Evolutionary conservation across 208 protist species (phyloP), one percentile per base, ranked within the genome.

Genomic region (Tetramitus jugosus): DNA sequence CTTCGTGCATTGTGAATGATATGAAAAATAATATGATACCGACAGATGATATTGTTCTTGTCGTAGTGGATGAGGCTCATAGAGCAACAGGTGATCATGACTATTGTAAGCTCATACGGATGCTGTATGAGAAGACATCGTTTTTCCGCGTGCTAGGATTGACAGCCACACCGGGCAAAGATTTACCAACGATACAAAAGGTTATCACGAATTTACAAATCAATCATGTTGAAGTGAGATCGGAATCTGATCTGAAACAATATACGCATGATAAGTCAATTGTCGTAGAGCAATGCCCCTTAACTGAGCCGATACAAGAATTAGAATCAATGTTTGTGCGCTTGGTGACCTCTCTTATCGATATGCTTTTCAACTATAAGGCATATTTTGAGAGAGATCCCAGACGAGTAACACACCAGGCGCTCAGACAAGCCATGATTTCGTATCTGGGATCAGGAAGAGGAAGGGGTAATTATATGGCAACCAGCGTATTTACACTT

Each of bases 61-160:
- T 93, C 0, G 86, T 92, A 2, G n/a, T 91, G 0, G 90, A 93
- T 77, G 90, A 93, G 62, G 86, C 89, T n/a, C 90, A 93, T 71
- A 67, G 81, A 13, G 89, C 89, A 1, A 74, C 69, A 10, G 84
- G 85, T 26, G 77, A 89, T 52, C 64, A 85, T 46, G 79, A 87
- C 0, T 93, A 91, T 76, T 85, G 80, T 45, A 26, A 26, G 2
- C 60, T 87, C 0, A 65, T 89, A 0, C 68, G 82, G 43, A 42
- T 23, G 13, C 8, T 79, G 26, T 37, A 29, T 35, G n/a, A 39
- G 29, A 68, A 14, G 29, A 14, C 14, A 23, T 61, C 17, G 23
- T 81, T 20, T n/a, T 91, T 91, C 60, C 79, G 90, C 23, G 72
- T 92, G 0, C 10, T 93, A 0, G 89, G 76, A 4, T 72, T 93